Evolutionary conservation across 2,329 filamentous ascomycete genomes (phyloP).

Genomic region (Purpureocillium lavendulum): DNA sequence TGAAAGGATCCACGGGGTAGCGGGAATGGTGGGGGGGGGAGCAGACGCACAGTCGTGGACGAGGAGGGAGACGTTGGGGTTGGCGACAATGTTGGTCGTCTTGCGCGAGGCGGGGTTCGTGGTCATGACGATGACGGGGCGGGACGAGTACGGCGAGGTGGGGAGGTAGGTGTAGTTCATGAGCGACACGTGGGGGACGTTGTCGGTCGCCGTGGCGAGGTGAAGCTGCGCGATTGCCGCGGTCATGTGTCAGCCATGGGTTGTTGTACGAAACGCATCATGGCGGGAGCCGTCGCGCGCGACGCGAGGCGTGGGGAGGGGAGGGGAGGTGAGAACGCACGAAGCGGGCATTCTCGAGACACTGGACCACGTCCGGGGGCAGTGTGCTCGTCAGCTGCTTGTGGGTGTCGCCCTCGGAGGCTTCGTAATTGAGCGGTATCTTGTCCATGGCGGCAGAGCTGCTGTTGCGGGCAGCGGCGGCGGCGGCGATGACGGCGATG

Average conservation of each 20-base stretch:
- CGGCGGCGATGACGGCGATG: too few relatives aligned
- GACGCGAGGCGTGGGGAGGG: not conserved
- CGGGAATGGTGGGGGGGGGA: too few relatives aligned
- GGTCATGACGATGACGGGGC: constrained; percentile 93
- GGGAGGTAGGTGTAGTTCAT: constrained; percentile 99
- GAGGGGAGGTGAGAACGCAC: constrained; percentile 41
- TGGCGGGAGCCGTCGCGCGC: too few relatives aligned
- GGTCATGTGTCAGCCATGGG: too few relatives aligned
- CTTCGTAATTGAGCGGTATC: constrained; percentile 66
- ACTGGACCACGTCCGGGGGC: constrained; percentile 79
- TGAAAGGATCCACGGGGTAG: too few relatives aligned
- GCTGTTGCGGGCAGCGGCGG: too few relatives aligned
- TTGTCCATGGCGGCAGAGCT: constrained; percentile 51
- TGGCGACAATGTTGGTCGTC: constrained; percentile 71
- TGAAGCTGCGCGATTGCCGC: constrained; percentile 63
- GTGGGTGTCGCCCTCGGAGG: constrained; percentile 65
- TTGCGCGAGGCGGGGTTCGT: constrained; percentile 74
- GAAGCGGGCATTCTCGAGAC: constrained; percentile 90
- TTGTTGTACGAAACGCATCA: too few relatives aligned
- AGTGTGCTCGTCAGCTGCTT: constrained; percentile 61
- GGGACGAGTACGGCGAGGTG: constrained; percentile 56
- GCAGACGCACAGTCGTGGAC: constrained; percentile 73
- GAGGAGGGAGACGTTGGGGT: constrained; percentile 84
- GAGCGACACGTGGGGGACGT: constrained; percentile 83
- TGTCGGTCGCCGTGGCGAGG: constrained; percentile 79